Percentiles rank a stretch among this genome's conserved stretches.
Conservation (phyloP, 768 basidiomycete genomes). For the Lactarius psammicola region DNA sequence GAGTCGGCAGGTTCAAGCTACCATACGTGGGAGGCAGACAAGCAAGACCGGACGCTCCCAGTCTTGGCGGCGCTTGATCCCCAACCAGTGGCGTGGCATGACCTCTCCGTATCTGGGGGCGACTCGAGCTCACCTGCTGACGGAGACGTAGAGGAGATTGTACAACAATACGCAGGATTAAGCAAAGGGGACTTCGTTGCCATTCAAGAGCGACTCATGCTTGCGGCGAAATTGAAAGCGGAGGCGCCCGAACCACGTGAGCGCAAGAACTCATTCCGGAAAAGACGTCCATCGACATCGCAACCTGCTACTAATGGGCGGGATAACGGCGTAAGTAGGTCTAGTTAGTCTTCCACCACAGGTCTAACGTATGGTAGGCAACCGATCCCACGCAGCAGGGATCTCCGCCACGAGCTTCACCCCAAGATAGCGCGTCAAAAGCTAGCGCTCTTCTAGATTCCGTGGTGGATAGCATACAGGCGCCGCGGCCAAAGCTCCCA, state of each 20-base stretch:
- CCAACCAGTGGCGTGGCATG: slow-evolving; percentile 61
- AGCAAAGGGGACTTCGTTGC: slow-evolving; percentile 65
- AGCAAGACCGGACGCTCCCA: slow-evolving; percentile 50
- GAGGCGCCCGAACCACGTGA: slow-evolving; percentile 56
- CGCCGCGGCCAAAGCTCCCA: slow-evolving; percentile 29
- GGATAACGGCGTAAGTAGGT: slow-evolving; percentile 40
- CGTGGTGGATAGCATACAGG: slow-evolving; percentile 49
- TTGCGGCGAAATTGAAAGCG: slow-evolving; percentile 56
- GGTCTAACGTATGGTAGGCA: slow-evolving; percentile 41
- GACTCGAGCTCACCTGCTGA: slow-evolving; percentile 49
- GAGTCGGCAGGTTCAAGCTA: slow-evolving; percentile 84
- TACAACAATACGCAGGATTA: slow-evolving; percentile 64
- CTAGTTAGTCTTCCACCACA: neutral
- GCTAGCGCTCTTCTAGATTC: slow-evolving; percentile 68
- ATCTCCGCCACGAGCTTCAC: slow-evolving; percentile 36
- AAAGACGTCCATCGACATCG: slow-evolving; percentile 77
- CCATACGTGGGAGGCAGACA: slow-evolving; percentile 70
- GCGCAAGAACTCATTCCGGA: slow-evolving; percentile 67
- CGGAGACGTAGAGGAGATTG: slow-evolving; percentile 62
- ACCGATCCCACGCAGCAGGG: slow-evolving; percentile 56
- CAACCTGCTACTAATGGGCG: slow-evolving; percentile 68
- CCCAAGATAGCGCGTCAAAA: slow-evolving; percentile 52
- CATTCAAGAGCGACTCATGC: slow-evolving; percentile 77
- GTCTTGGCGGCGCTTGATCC: slow-evolving; percentile 54
- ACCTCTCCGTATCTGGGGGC: slow-evolving; percentile 44